phyloP scores from a whole-genome alignment of 805 yeast genomes.

The Starmerella lactis-condensi region DNA sequence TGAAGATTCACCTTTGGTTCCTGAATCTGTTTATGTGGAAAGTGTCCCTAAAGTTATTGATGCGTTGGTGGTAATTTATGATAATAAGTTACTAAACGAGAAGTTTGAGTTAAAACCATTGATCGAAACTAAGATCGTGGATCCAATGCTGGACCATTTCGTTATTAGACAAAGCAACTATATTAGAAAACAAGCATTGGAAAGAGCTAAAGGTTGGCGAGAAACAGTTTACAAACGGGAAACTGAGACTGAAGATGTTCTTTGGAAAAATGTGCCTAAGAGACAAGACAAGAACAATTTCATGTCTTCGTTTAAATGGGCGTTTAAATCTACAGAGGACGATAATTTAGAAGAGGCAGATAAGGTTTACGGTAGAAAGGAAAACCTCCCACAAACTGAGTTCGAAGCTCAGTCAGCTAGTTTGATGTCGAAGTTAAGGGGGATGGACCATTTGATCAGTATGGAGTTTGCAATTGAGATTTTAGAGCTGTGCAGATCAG shows the following conservation, averaged over 20 bases:
- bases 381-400: constrained; percentile 24
- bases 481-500: constrained; percentile 46
- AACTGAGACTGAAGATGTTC: constrained; percentile 29
- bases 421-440: constrained; percentile 52
- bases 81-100: constrained; percentile 3
- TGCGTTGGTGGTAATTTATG: constrained; percentile 3
- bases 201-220: constrained; percentile 21
- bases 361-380: not conserved
- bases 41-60: constrained; percentile 5
- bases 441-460: constrained; percentile 58
- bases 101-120: constrained; percentile 1
- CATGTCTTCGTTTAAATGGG: constrained; percentile 30
- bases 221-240: constrained; percentile 27
- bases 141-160: constrained; percentile 10
- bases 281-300: constrained; percentile 34
- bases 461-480: constrained; percentile 60
- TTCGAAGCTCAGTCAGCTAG: constrained; percentile 68
- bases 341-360: constrained; percentile 1
- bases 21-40: constrained; percentile 8
- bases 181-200: constrained; percentile 17
- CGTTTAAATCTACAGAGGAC: constrained; percentile 6
- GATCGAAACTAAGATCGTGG: constrained; percentile 2
- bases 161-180: constrained; percentile 12
- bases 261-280: constrained; percentile 31
- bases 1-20: too few relatives aligned